Evolutionary conservation across 768 basidiomycete species (phyloP).

Genomic region (Clitopilus passeckerianus): DNA sequence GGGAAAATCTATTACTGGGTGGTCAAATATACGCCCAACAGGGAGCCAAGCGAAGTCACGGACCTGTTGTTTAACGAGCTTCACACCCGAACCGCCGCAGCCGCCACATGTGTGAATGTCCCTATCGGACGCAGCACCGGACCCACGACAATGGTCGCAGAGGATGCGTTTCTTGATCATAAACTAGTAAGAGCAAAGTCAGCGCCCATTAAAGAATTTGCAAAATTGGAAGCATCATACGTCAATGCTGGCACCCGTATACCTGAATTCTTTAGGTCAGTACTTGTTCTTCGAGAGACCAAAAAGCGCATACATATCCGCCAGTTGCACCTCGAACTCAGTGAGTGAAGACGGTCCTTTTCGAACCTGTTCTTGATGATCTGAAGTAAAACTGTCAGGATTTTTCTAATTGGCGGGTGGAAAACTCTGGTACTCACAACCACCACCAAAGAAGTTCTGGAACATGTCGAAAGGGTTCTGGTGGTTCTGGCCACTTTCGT

Average conservation of each 20-base stretch:
- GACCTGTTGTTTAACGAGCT: constrained; percentile 79
- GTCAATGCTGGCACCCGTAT: constrained; percentile 83
- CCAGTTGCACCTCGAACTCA: constrained; percentile 82
- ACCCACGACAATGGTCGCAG: constrained; percentile 95
- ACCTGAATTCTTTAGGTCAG: constrained; percentile 37
- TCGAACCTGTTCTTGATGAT: constrained; percentile 58
- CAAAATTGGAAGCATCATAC: constrained; percentile 35
- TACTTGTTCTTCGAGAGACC: neutral
- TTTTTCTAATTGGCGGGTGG: neutral
- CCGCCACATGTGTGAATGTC: constrained; percentile 85
- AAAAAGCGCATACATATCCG: constrained; percentile 62
- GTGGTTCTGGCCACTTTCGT: constrained; percentile 79
- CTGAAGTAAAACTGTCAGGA: constrained; percentile 17
- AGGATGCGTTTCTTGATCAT: constrained; percentile 88
- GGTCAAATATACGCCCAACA: neutral
- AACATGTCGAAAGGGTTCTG: constrained; percentile 95
- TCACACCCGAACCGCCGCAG: constrained; percentile 84
- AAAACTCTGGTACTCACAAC: constrained; percentile 33
- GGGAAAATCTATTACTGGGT: constrained; percentile 65
- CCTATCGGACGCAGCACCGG: constrained; percentile 84
- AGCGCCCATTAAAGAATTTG: neutral
- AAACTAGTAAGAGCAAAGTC: constrained; percentile 49
- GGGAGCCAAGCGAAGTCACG: neutral
- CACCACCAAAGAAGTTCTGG: constrained; percentile 85
- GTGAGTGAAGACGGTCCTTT: constrained; percentile 72